phyloP scores from a whole-genome alignment of 148 eudicot species.

The Silene uniflora region DNA sequence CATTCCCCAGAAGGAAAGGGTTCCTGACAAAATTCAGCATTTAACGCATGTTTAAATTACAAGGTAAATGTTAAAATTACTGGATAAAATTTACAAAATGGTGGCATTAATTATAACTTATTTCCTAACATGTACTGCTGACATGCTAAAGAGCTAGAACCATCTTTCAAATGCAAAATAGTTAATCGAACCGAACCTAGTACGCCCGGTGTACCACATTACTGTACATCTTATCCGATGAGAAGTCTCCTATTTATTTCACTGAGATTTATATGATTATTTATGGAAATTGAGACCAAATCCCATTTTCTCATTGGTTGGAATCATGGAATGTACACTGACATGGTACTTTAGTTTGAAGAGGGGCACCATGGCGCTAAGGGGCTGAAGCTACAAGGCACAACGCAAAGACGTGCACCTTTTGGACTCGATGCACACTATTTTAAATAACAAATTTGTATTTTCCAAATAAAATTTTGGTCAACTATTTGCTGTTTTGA shows the following conservation, averaged over 20 bases:
- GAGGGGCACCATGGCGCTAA: too few species aligned
- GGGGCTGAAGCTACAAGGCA: too few species aligned
- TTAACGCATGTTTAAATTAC: background rate
- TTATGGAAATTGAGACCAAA: too few species aligned
- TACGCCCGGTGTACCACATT: background rate
- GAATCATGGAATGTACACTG: too few species aligned
- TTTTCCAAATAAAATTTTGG: too few species aligned
- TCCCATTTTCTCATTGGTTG: too few species aligned
- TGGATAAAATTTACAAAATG: background rate
- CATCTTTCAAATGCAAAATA: background rate
- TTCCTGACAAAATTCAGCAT: background rate
- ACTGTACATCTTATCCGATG: background rate
- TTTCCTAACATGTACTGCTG: background rate
- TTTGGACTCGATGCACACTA: too few species aligned
- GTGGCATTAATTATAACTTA: background rate
- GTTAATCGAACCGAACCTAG: background rate
- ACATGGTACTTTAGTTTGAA: too few species aligned
- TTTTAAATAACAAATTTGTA: too few species aligned
- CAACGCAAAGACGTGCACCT: too few species aligned
- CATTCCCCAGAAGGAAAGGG: background rate
- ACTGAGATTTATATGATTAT: background rate
- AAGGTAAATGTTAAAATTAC: too few species aligned
- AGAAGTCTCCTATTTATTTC: background rate
- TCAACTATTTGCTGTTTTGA: too few species aligned
- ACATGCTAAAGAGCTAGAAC: constrained; percentile 1